Percentiles rank a stretch among this genome's conserved stretches.
Conservation (phyloP, 2,329 filamentous ascomycete genomes). For the Lithohypha guttulata region DNA sequence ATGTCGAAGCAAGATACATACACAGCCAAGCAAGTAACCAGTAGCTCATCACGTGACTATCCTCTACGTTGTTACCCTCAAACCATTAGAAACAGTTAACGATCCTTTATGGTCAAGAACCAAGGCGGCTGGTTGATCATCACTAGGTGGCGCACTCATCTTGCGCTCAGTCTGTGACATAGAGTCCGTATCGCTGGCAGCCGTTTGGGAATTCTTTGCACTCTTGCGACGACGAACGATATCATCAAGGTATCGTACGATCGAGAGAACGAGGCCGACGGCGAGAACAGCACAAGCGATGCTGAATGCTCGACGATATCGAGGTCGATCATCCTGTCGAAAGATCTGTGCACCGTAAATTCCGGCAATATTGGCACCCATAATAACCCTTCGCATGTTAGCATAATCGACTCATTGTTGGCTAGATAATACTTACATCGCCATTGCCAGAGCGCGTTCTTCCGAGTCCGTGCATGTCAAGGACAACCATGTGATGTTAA, state of each 20-base stretch:
- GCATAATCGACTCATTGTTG: background rate
- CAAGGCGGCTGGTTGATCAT: too few species aligned
- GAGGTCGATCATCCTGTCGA: conserved; percentile 41
- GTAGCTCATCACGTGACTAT: too few species aligned
- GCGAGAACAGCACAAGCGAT: conserved; percentile 37
- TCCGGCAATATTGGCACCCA: conserved; percentile 51
- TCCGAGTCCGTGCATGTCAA: conserved; percentile 47
- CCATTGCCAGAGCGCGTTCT: conserved; percentile 50
- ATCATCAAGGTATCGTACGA: conserved; percentile 35
- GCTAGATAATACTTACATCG: conserved; percentile 32
- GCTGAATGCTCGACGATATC: conserved; percentile 42
- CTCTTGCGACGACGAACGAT: background rate
- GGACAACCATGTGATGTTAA: conserved; percentile 52
- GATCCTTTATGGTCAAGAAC: too few species aligned
- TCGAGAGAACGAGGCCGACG: conserved; percentile 33
- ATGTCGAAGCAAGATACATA: too few species aligned
- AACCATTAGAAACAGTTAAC: too few species aligned
- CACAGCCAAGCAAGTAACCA: too few species aligned
- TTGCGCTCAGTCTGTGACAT: background rate
- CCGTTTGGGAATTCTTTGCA: background rate
- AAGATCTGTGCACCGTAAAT: conserved; percentile 54
- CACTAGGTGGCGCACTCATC: too few species aligned
- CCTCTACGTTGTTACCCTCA: too few species aligned
- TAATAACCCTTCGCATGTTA: conserved; percentile 38
- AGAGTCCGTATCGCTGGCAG: background rate